Conservation (phyloP, 2,329 filamentous ascomycete genomes). For the Hawksworthiomyces lignivorus region DNA sequence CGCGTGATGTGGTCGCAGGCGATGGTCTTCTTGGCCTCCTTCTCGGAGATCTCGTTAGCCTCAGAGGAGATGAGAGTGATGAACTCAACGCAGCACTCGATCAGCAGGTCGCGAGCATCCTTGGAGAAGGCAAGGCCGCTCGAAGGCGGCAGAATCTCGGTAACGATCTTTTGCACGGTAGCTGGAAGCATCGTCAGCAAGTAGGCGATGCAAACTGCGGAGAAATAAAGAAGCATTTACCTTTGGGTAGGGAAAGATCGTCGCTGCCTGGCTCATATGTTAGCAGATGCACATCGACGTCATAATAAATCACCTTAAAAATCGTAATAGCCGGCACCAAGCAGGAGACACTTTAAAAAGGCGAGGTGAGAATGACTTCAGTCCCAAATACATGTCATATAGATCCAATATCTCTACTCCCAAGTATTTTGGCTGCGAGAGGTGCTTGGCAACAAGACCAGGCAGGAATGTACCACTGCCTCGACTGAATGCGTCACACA, state of each 20-base stretch:
- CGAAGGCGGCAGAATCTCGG: slow-evolving; percentile 77
- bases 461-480: too few relatives aligned
- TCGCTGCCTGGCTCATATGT: slow-evolving; percentile 45
- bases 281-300: too few relatives aligned
- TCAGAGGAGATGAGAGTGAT: slow-evolving; percentile 98
- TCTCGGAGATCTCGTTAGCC: slow-evolving; percentile 97
- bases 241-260: slow-evolving; percentile 57
- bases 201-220: not conserved
- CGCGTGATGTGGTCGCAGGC: slow-evolving; percentile 96
- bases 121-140: slow-evolving; percentile 81
- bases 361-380: too few relatives aligned
- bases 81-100: slow-evolving; percentile 98
- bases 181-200: slow-evolving; percentile 35
- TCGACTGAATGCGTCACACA: too few relatives aligned
- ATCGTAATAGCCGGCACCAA: too few relatives aligned
- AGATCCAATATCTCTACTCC: too few relatives aligned
- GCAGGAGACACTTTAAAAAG: too few relatives aligned
- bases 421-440: too few relatives aligned
- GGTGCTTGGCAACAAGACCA: too few relatives aligned
- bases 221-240: slow-evolving; percentile 28
- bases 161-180: slow-evolving; percentile 78
- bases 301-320: too few relatives aligned
- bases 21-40: slow-evolving; percentile 98
- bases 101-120: slow-evolving; percentile 88
- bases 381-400: too few relatives aligned